phyloP scores from a whole-genome alignment of 345 rosid genomes.

The Lenwebbia sp. region DNA sequence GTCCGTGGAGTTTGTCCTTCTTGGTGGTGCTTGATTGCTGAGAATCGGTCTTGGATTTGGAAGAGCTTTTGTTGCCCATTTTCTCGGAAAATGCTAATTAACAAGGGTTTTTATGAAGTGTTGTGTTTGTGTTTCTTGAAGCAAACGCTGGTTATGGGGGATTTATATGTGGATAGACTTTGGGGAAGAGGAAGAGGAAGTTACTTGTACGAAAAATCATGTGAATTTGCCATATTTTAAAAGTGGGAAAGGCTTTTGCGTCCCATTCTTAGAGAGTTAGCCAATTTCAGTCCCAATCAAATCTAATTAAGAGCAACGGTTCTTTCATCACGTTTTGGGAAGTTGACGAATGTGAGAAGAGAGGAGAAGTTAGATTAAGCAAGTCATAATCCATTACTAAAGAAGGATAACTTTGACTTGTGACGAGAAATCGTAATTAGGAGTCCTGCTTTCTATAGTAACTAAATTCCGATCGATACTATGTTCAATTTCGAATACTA shows the following conservation, averaged over 20 bases:
- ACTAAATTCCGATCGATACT: background rate
- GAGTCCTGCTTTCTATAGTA: background rate
- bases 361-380: background rate
- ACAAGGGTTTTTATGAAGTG: background rate
- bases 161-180: background rate
- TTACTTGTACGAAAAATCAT: slow-evolving; percentile 13
- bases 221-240: background rate
- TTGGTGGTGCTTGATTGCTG: slow-evolving; percentile 13
- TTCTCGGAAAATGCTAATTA: background rate
- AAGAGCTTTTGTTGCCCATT: background rate
- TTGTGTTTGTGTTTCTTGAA: background rate
- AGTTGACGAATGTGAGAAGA: background rate
- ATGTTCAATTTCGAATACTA: background rate
- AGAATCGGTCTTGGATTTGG: background rate
- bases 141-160: background rate
- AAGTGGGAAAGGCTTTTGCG: background rate
- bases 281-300: background rate
- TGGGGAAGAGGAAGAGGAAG: background rate
- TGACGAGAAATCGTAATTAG: background rate
- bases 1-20: slow-evolving; percentile 36
- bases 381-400: background rate
- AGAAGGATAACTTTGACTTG: background rate
- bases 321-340: background rate
- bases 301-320: background rate
- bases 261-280: background rate